Conservation (phyloP, 2,329 filamentous ascomycete species). For the Beauveria sp. region DNA sequence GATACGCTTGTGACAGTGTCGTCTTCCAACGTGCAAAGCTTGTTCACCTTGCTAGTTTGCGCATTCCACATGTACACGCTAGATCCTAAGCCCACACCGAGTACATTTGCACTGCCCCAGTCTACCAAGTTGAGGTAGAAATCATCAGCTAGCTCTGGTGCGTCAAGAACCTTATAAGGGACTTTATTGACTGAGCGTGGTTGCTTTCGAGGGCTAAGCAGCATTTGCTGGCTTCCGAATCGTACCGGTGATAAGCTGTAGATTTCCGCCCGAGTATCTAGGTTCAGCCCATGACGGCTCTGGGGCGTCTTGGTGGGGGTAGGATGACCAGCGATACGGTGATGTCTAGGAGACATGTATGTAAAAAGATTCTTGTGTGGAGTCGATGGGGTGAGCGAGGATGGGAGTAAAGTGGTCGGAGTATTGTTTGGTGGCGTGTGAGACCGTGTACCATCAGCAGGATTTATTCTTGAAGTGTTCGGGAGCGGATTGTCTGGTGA, state of each 20-base stretch:
- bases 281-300: conserved; percentile 76
- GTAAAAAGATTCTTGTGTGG: conserved; percentile 97
- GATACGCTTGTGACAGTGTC: conserved; percentile 95
- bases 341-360: conserved; percentile 71
- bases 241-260: conserved; percentile 94
- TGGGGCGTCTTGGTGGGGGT: conserved; percentile 87
- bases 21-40: conserved; percentile 84
- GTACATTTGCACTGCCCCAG: conserved; percentile 91
- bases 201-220: conserved; percentile 82
- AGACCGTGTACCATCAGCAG: conserved; percentile 61
- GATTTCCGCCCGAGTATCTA: conserved; percentile 84
- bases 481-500: conserved; percentile 50
- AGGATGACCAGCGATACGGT: conserved; percentile 68
- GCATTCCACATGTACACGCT: conserved; percentile 99
- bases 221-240: conserved; percentile 85
- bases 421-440: conserved; percentile 70
- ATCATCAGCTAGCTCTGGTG: conserved; percentile 90
- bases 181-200: conserved; percentile 90
- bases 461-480: conserved; percentile 43
- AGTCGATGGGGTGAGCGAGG: conserved; percentile 80
- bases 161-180: conserved; percentile 94
- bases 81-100: conserved; percentile 85
- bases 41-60: conserved; percentile 81
- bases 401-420: conserved; percentile 55
- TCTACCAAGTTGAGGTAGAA: conserved; percentile 97